Conservation (phyloP, 345 rosid genomes). For the Gossypioides kirkii region DNA sequence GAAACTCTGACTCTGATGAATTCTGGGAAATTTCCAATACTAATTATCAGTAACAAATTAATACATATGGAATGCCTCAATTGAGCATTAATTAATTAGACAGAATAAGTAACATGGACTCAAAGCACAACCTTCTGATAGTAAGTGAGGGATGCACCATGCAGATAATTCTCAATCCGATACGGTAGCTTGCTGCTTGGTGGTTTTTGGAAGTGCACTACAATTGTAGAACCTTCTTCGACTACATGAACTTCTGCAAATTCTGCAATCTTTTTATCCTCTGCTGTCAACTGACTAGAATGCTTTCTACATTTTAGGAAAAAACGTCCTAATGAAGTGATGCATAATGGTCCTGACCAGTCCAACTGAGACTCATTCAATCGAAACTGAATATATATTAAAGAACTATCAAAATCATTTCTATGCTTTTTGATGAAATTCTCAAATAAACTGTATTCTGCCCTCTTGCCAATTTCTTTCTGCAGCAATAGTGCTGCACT, state of each 20-base stretch:
- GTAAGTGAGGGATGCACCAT: conserved; percentile 57
- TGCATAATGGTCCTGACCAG: conserved; percentile 96
- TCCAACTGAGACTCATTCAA: conserved; percentile 46
- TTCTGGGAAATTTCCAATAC: conserved; percentile 44
- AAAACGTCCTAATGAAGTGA: conserved; percentile 78
- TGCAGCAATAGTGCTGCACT: conserved; percentile 48
- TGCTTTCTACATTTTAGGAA: conserved; percentile 74
- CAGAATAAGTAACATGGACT: conserved; percentile 19
- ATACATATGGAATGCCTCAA: conserved; percentile 4
- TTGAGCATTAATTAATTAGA: neutral
- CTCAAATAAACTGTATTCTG: conserved; percentile 69
- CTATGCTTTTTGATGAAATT: conserved; percentile 76
- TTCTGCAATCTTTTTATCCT: conserved; percentile 30
- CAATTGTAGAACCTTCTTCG: conserved; percentile 80
- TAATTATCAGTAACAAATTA: conserved; percentile 8
- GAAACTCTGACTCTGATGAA: conserved; percentile 73
- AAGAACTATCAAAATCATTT: conserved; percentile 43
- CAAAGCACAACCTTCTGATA: conserved; percentile 74
- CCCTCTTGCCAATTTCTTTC: conserved; percentile 41
- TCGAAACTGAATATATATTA: conserved; percentile 60
- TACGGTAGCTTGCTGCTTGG: conserved; percentile 67
- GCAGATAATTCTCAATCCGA: conserved; percentile 76
- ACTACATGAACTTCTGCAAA: conserved; percentile 73
- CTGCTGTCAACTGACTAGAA: conserved; percentile 38
- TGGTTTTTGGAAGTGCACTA: conserved; percentile 70